phyloP scores from a whole-genome alignment of 345 rosid species.

The Pelargonium nanum region DNA sequence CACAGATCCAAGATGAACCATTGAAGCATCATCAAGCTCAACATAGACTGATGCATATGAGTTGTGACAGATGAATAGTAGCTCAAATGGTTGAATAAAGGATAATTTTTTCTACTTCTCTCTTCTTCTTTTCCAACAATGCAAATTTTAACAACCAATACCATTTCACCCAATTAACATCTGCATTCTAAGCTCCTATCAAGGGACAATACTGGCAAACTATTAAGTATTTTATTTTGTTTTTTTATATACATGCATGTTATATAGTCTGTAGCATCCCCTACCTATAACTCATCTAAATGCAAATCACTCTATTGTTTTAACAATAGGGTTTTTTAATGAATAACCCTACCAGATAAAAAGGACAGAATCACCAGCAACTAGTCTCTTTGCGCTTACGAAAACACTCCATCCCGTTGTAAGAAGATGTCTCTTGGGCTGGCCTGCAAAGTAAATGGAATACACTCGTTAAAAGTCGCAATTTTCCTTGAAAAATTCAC shows the following conservation, averaged over 20 bases:
- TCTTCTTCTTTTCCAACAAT: too few relatives aligned
- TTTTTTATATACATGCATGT: neutral
- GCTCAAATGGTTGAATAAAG: too few relatives aligned
- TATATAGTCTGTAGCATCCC: too few relatives aligned
- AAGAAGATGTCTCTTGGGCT: conserved; percentile 47
- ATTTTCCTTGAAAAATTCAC: neutral
- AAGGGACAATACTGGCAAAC: too few relatives aligned
- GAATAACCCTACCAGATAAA: conserved; percentile 28
- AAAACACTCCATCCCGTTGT: conserved; percentile 45
- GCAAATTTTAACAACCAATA: too few relatives aligned
- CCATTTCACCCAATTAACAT: too few relatives aligned
- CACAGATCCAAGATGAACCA: neutral
- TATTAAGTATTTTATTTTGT: too few relatives aligned
- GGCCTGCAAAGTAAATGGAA: conserved; percentile 27
- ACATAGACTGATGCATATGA: too few relatives aligned
- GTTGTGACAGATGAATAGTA: too few relatives aligned
- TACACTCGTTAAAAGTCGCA: neutral
- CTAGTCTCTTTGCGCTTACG: conserved; percentile 44
- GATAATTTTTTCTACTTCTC: too few relatives aligned
- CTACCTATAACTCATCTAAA: neutral
- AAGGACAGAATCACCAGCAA: conserved; percentile 45
- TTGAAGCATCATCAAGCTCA: too few relatives aligned
- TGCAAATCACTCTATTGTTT: neutral
- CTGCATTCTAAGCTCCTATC: too few relatives aligned
- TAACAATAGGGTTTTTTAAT: neutral